A percentile compares a stretch with the other conserved stretches of the same genome.
These are phyloP conservation scores for Solanum chaucha DNA, from an alignment of 257 asterid genomes.

Conservation along the genomic window DNA sequence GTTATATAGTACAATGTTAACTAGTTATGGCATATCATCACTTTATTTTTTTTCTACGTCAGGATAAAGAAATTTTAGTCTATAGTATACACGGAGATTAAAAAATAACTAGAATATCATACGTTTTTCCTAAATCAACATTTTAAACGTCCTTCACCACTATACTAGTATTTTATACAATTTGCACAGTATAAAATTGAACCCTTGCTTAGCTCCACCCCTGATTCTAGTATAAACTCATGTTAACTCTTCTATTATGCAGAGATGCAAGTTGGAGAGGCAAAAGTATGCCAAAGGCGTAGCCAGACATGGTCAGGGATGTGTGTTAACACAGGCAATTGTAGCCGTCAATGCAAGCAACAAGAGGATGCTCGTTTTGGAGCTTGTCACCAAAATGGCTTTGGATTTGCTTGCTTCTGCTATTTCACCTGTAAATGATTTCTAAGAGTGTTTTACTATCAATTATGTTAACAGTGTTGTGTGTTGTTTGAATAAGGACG, in stretches of 20 bases:
- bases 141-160: background rate
- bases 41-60: too few species aligned
- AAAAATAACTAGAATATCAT: background rate
- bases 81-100: background rate
- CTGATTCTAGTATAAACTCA: background rate
- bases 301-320: slow-evolving; percentile 4
- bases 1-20: too few species aligned
- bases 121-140: background rate
- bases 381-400: background rate
- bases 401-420: slow-evolving; percentile 6
- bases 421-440: background rate
- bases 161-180: background rate
- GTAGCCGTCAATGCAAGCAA: background rate
- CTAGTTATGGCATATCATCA: too few species aligned
- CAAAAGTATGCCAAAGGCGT: background rate
- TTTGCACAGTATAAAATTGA: background rate
- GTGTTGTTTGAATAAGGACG: background rate
- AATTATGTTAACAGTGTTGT: background rate
- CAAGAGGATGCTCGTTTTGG: background rate
- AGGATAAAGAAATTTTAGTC: too few species aligned
- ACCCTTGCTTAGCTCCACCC: background rate
- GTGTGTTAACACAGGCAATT: background rate
- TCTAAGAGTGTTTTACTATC: background rate
- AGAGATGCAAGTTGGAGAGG: slow-evolving; percentile 2
- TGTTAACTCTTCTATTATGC: background rate